Conservation (phyloP, 495 filamentous ascomycete genomes). For the Parathielavia hyrcaniae region DNA sequence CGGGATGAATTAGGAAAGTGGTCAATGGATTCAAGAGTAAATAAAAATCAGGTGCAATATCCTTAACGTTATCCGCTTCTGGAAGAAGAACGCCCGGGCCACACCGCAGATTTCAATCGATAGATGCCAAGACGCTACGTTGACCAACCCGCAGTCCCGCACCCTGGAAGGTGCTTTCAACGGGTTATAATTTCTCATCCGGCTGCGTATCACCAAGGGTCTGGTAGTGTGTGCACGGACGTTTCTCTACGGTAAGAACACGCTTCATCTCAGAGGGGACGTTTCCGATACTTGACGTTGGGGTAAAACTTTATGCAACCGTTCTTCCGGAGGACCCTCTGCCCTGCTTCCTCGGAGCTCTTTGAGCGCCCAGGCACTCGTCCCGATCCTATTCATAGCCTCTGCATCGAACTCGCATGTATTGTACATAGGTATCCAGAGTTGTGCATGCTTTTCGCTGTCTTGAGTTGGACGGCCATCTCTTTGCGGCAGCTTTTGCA, state of each 20-base stretch:
- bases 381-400: neutral
- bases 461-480: too few species aligned
- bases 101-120: neutral
- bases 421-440: neutral
- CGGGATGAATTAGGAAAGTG: too few species aligned
- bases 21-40: too few species aligned
- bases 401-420: neutral
- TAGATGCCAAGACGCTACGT: neutral
- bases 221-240: too few species aligned
- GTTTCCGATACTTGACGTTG: neutral
- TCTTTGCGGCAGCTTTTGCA: too few species aligned
- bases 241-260: too few species aligned
- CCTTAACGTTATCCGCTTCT: neutral
- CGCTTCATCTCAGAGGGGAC: neutral
- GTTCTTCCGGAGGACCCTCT: neutral
- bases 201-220: too few species aligned
- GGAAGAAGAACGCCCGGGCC: constrained; percentile 4
- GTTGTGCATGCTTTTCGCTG: neutral
- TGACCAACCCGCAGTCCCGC: too few species aligned
- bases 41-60: neutral
- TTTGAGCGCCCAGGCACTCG: neutral
- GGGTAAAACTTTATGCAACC: neutral
- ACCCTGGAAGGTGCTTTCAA: too few species aligned
- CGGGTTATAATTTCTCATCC: too few species aligned
- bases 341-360: neutral